Conservation (phyloP, 331 rosid species). For the Telfairia occidentalis region DNA sequence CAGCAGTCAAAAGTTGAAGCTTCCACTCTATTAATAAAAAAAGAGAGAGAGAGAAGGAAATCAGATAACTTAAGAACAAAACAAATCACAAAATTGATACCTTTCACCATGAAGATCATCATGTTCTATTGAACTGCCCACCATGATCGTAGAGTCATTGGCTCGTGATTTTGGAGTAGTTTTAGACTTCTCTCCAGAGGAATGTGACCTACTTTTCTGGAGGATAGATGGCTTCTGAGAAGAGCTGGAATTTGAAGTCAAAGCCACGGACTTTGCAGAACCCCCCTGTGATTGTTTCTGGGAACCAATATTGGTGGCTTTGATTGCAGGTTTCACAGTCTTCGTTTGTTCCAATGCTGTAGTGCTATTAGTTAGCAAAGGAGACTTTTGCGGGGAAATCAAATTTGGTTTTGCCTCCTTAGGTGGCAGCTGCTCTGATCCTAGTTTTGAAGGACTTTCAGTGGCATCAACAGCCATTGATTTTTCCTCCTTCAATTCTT, state of each 20-base stretch:
- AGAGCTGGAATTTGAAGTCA: slow-evolving; percentile 18
- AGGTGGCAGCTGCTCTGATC: slow-evolving; percentile 31
- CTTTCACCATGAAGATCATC: slow-evolving; percentile 43
- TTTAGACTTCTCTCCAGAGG: slow-evolving; percentile 50
- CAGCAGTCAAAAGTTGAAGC: slow-evolving; percentile 28
- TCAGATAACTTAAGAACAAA: neutral
- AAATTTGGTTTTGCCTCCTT: slow-evolving; percentile 39
- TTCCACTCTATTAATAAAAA: slow-evolving; percentile 35
- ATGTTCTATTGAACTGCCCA: slow-evolving; percentile 37
- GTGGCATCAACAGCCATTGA: slow-evolving; percentile 16
- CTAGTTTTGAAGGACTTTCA: slow-evolving; percentile 40
- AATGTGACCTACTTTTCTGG: slow-evolving; percentile 37
- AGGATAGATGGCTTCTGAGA: slow-evolving; percentile 41
- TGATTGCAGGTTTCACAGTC: slow-evolving; percentile 34
- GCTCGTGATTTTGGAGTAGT: slow-evolving; percentile 33
- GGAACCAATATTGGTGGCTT: slow-evolving; percentile 30
- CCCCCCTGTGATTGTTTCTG: slow-evolving; percentile 44
- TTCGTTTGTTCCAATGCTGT: slow-evolving; percentile 42
- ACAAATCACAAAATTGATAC: slow-evolving; percentile 25
- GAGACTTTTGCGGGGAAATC: slow-evolving; percentile 57
- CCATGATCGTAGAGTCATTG: slow-evolving; percentile 32
- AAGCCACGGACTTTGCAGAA: slow-evolving; percentile 30
- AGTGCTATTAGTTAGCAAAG: slow-evolving; percentile 25
- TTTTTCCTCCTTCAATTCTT: slow-evolving; percentile 31
- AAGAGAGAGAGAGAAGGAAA: slow-evolving; percentile 3